These are phyloP conservation scores for Fonticula alba DNA, from an alignment of 78 protist genomes.

Conservation along the genomic window DNA sequence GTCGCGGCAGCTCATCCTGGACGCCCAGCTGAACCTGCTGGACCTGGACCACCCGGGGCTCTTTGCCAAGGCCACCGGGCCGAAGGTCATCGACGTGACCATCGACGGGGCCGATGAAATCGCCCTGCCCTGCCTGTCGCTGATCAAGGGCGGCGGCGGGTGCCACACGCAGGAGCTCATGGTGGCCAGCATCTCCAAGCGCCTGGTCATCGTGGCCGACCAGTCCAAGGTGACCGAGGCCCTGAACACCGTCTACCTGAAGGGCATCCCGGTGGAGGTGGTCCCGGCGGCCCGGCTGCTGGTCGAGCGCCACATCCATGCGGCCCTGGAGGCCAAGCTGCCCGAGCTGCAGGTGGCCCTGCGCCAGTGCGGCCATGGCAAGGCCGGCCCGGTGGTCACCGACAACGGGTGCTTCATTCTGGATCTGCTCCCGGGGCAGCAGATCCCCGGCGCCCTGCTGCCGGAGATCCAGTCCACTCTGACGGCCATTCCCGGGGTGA, in stretches of 20 bases:
- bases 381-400: conserved; percentile 61
- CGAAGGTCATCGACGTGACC: conserved; percentile 30
- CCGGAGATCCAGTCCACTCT: conserved; percentile 3
- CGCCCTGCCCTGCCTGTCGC: background rate
- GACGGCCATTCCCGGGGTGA: conserved; percentile 52
- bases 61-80: conserved; percentile 9
- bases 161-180: conserved; percentile 48
- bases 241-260: conserved; percentile 32
- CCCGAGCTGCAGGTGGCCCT: conserved; percentile 31
- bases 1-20: conserved; percentile 12
- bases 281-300: conserved; percentile 29
- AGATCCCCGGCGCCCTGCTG: background rate
- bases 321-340: background rate
- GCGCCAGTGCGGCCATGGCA: conserved; percentile 33
- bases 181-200: conserved; percentile 31
- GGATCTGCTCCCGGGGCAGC: conserved; percentile 32
- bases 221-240: conserved; percentile 24
- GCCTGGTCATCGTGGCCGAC: conserved; percentile 52
- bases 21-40: background rate
- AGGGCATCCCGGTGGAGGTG: conserved; percentile 67
- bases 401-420: conserved; percentile 62
- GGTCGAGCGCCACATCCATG: background rate
- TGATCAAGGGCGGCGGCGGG: conserved; percentile 38
- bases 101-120: conserved; percentile 74
- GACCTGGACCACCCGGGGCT: conserved; percentile 32